Percentiles rank a stretch among this genome's conserved stretches.
These are phyloP conservation scores for Starmerella floris DNA, from an alignment of 805 yeast genomes.

Conservation along the genomic window DNA sequence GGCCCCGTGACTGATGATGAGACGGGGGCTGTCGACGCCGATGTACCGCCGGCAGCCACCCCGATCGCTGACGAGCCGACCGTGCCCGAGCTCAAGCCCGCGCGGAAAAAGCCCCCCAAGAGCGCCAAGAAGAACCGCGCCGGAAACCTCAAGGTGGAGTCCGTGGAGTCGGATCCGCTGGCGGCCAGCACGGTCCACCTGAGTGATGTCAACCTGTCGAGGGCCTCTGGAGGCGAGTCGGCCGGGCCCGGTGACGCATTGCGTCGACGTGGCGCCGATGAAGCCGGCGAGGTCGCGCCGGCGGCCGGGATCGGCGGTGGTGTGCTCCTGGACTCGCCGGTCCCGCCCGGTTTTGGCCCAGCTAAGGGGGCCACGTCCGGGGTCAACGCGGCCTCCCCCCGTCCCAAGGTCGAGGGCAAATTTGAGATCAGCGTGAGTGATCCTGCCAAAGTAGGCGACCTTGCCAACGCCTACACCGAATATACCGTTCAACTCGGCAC, in stretches of 20 bases:
- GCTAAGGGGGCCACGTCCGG: neutral
- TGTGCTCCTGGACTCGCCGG: neutral
- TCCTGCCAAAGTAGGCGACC: conserved; percentile 51
- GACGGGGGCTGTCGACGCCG: neutral
- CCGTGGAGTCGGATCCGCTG: conserved; percentile 12
- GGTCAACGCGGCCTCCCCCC: neutral
- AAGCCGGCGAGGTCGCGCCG: neutral
- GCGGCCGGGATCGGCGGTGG: neutral
- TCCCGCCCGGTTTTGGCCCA: neutral
- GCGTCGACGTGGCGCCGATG: neutral
- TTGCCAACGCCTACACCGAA: conserved; percentile 77
- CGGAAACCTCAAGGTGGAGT: conserved; percentile 10
- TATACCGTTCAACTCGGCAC: conserved; percentile 62
- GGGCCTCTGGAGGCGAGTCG: neutral
- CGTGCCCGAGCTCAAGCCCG: conserved; percentile 3
- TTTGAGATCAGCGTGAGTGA: conserved; percentile 16
- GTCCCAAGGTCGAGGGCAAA: neutral
- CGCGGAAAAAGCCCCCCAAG: conserved; percentile 1
- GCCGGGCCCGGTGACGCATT: neutral
- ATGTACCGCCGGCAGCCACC: neutral
- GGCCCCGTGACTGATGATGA: neutral
- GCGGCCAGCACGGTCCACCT: conserved; percentile 5
- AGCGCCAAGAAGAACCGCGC: conserved; percentile 7
- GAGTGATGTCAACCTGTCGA: conserved; percentile 3
- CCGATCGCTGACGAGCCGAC: neutral